A percentile compares a stretch with the other conserved stretches of the same genome.
Evolutionary conservation across 768 basidiomycete genomes (phyloP).

Genomic region (Kwoniella heveanensis): DNA sequence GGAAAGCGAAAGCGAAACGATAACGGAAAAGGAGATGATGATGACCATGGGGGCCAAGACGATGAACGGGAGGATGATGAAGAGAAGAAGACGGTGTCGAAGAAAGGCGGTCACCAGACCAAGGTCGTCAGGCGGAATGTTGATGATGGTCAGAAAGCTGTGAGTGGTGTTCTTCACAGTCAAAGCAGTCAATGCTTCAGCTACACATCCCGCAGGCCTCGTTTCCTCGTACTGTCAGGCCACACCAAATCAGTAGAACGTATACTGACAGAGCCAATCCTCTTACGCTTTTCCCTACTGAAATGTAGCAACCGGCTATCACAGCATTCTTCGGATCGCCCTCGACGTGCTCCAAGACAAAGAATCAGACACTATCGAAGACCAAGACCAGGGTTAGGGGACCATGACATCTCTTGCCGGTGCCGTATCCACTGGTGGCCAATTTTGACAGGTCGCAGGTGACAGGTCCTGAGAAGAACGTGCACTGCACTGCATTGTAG

Average conservation of each 20-base stretch:
- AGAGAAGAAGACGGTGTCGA: background rate
- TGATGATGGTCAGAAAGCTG: constrained; percentile 29
- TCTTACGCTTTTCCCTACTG: no score
- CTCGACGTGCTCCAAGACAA: constrained; percentile 2
- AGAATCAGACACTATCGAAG: background rate
- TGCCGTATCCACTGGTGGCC: no score
- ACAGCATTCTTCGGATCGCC: constrained; percentile 47
- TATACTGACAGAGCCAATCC: no score
- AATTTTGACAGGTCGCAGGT: no score
- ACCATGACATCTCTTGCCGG: constrained; percentile 7
- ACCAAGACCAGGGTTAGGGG: background rate
- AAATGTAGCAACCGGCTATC: constrained; percentile 44
- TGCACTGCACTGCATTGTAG: background rate
- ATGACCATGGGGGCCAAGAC: background rate
- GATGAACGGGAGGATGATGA: constrained; percentile 3
- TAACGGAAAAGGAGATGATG: background rate
- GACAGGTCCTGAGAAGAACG: background rate
- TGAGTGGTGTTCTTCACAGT: no score
- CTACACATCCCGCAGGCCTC: background rate
- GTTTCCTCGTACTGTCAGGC: no score
- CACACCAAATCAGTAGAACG: no score
- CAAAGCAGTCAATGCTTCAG: no score
- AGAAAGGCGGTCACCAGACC: constrained; percentile 43
- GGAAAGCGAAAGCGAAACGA: constrained; percentile 3
- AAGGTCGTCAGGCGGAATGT: constrained; percentile 33